Evolutionary conservation across 306 rosid genomes (phyloP).

Genomic region (Mimosa pudica): DNA sequence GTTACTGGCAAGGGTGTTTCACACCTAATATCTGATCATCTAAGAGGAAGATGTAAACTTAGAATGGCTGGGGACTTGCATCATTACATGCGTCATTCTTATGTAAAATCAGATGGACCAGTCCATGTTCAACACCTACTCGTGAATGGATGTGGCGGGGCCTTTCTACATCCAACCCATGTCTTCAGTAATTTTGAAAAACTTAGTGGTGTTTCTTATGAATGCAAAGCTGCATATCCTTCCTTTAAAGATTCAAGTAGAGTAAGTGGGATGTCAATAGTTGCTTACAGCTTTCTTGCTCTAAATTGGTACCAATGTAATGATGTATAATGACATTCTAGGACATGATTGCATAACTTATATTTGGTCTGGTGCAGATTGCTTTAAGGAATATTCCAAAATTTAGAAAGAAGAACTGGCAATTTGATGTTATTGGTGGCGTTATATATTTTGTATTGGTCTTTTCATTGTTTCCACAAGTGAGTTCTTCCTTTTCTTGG

Average conservation of each 20-base stretch:
- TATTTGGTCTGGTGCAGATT: conserved; percentile 58
- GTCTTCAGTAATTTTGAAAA: conserved; percentile 76
- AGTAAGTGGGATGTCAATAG: conserved; percentile 48
- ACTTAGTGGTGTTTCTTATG: conserved; percentile 64
- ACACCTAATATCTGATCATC: conserved; percentile 77
- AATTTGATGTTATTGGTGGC: conserved; percentile 99
- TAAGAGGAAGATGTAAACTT: conserved; percentile 93
- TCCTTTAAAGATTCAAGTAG: conserved; percentile 92
- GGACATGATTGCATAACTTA: conserved; percentile 27
- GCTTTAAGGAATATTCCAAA: conserved; percentile 92
- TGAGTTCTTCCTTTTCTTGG: conserved; percentile 42
- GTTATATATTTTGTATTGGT: conserved; percentile 84
- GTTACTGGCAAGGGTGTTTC: conserved; percentile 88
- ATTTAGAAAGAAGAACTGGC: conserved; percentile 98
- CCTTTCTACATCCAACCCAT: conserved; percentile 98
- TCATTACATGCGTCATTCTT: conserved; percentile 98
- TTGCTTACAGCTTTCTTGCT: conserved; percentile 28
- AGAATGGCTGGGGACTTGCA: conserved; percentile 99
- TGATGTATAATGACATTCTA: conserved; percentile 17
- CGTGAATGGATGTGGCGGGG: conserved; percentile 99
- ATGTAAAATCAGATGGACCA: conserved; percentile 73
- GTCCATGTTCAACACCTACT: conserved; percentile 78
- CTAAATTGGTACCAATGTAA: conserved; percentile 9
- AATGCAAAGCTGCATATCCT: conserved; percentile 94
- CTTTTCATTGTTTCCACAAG: conserved; percentile 98